Evolutionary conservation across 2,329 filamentous ascomycete species (phyloP).

Genomic region (Fusarium mangiferae): DNA sequence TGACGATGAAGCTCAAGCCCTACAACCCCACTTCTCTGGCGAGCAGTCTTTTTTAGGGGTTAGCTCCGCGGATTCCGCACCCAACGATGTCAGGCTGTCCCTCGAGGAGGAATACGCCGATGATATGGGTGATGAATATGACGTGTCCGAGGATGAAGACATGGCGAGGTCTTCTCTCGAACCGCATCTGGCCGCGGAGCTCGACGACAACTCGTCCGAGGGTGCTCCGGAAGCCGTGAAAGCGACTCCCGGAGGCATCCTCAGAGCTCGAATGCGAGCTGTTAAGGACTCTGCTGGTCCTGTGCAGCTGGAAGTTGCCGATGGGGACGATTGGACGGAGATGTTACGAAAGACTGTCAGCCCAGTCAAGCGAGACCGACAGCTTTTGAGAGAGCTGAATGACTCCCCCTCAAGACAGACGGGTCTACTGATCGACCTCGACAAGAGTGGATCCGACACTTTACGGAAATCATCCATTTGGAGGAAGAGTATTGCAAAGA

Average conservation of each 20-base stretch:
- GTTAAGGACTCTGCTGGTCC: slow-evolving; percentile 70
- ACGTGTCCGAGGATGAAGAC: slow-evolving; percentile 74
- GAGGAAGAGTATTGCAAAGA: slow-evolving; percentile 47
- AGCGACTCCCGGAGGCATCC: slow-evolving; percentile 67
- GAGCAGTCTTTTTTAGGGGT: slow-evolving; percentile 90
- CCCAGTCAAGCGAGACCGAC: slow-evolving; percentile 90
- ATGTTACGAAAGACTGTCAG: slow-evolving; percentile 95
- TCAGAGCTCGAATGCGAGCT: slow-evolving; percentile 72
- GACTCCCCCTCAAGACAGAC: slow-evolving; percentile 58
- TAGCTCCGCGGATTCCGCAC: slow-evolving; percentile 85
- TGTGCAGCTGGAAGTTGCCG: slow-evolving; percentile 68
- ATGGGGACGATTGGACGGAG: slow-evolving; percentile 90
- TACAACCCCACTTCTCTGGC: slow-evolving; percentile 65
- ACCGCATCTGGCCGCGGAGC: slow-evolving; percentile 82
- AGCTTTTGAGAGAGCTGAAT: slow-evolving; percentile 70
- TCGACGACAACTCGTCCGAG: slow-evolving; percentile 66
- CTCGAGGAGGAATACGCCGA: slow-evolving; percentile 66
- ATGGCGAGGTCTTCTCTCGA: slow-evolving; percentile 82
- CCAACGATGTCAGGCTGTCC: slow-evolving; percentile 67
- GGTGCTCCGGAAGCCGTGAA: slow-evolving; percentile 59
- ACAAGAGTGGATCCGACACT: slow-evolving; percentile 59
- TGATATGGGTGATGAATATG: slow-evolving; percentile 80
- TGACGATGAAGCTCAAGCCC: slow-evolving; percentile 67
- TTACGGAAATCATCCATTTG: slow-evolving; percentile 55
- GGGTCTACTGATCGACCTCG: slow-evolving; percentile 42